A percentile compares a stretch with the other conserved stretches of the same genome.
Conservation (phyloP, 1,284 basidiomycete genomes). For the Microbotryomycetes sp. region DNA sequence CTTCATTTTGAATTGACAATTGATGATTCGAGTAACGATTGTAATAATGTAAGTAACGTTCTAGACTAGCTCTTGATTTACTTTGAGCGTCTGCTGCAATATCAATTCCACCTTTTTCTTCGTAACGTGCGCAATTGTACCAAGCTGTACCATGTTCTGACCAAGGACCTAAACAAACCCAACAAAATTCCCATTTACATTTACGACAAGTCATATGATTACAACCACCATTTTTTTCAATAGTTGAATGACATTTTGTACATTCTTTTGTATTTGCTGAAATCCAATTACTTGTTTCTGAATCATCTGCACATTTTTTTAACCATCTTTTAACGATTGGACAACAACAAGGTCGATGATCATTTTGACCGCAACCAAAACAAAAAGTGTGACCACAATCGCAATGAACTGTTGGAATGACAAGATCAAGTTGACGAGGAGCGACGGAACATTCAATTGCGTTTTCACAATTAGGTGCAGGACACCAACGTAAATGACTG, state of each 20-base stretch:
- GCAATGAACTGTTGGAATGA: conserved; percentile 87
- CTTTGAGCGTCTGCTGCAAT: conserved; percentile 64
- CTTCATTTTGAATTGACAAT: conserved; percentile 89
- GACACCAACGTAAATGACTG: conserved; percentile 82
- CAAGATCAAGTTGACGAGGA: conserved; percentile 53
- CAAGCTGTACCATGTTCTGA: conserved; percentile 93
- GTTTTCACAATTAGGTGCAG: conserved; percentile 58
- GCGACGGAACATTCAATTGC: conserved; percentile 79
- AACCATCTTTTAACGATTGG: conserved; percentile 85
- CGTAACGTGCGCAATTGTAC: conserved; percentile 97
- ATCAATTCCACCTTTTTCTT: conserved; percentile 71
- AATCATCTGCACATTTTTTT: conserved; percentile 95
- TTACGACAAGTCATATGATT: conserved; percentile 99
- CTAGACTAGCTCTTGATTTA: conserved; percentile 76
- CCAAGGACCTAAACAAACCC: conserved; percentile 76
- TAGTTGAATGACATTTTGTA: conserved; percentile 86
- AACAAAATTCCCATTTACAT: conserved; percentile 75
- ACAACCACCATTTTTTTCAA: conserved; percentile 99
- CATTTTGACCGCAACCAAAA: conserved; percentile 81
- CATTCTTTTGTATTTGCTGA: conserved; percentile 99
- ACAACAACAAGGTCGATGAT: conserved; percentile 89
- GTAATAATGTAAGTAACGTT: conserved; percentile 97
- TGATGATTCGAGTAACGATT: conserved; percentile 98
- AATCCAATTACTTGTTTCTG: conserved; percentile 99
- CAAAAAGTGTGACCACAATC: conserved; percentile 69